Evolutionary conservation across 2,329 filamentous ascomycete genomes (phyloP).

Genomic region (Arthrobotrys conoides): DNA sequence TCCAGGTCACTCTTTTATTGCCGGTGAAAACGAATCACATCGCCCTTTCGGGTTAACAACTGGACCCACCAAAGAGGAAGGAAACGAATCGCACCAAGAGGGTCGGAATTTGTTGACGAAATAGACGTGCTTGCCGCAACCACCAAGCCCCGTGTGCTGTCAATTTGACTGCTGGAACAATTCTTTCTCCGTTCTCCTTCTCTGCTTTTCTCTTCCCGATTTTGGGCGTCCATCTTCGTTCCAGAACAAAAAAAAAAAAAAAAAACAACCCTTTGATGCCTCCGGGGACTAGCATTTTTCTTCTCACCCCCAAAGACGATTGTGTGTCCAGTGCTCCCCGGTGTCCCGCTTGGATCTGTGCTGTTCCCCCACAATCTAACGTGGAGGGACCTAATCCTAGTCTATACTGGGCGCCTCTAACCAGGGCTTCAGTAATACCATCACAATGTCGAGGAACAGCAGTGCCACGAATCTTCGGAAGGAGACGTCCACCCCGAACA

Average conservation of each 20-base stretch:
- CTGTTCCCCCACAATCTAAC: conserved; percentile 37
- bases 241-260: conserved; percentile 24
- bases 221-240: conserved; percentile 46
- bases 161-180: conserved; percentile 34
- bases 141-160: conserved; percentile 42
- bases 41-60: conserved; percentile 27
- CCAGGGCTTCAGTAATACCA: conserved; percentile 47
- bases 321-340: conserved; percentile 56
- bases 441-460: conserved; percentile 59
- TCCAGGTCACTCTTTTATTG: conserved; percentile 40
- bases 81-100: conserved; percentile 46
- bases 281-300: conserved; percentile 55
- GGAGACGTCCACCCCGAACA: conserved; percentile 57
- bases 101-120: conserved; percentile 35
- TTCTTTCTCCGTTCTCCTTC: conserved; percentile 30
- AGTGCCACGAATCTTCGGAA: conserved; percentile 50
- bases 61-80: conserved; percentile 36
- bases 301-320: conserved; percentile 55
- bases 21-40: conserved; percentile 59
- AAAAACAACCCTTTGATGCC: conserved; percentile 45
- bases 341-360: conserved; percentile 58
- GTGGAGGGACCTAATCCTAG: conserved; percentile 49
- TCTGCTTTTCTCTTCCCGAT: conserved; percentile 28
- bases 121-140: conserved; percentile 38
- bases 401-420: conserved; percentile 49